phyloP scores from a whole-genome alignment of 1,284 basidiomycete species.

The Cutaneotrichosporon cutaneum region DNA sequence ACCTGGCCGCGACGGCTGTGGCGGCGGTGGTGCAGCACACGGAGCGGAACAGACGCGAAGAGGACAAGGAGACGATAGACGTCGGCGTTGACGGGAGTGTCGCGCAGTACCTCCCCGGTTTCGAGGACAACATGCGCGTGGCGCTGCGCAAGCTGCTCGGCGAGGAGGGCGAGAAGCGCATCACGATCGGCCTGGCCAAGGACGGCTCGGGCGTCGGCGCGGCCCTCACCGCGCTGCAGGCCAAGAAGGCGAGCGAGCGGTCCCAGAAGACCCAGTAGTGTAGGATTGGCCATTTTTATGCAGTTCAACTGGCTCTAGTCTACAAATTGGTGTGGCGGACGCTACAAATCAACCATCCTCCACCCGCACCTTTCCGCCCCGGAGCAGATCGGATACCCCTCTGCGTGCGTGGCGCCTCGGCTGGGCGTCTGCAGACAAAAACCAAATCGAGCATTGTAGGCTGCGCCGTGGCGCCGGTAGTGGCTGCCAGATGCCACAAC shows the following conservation, averaged over 20 bases:
- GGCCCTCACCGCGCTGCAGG: constrained; percentile 53
- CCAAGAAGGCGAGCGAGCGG: constrained; percentile 49
- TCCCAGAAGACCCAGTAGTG: background rate
- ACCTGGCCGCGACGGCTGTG: constrained; percentile 80
- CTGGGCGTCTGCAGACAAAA: too few species aligned
- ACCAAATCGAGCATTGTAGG: too few species aligned
- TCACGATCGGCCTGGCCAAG: constrained; percentile 88
- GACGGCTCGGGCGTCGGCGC: constrained; percentile 93
- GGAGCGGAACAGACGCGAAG: constrained; percentile 58
- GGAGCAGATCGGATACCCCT: too few species aligned
- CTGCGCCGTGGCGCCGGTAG: too few species aligned
- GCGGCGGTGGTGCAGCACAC: constrained; percentile 84
- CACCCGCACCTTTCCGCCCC: too few species aligned
- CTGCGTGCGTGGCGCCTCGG: too few species aligned
- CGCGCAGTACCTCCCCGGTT: constrained; percentile 86
- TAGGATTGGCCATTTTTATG: constrained; percentile 13
- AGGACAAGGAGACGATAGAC: constrained; percentile 59
- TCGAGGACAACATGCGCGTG: constrained; percentile 69
- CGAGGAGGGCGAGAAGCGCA: constrained; percentile 69
- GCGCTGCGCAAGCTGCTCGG: constrained; percentile 77
- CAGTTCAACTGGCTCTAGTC: background rate
- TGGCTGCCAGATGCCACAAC: too few species aligned
- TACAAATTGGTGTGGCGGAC: background rate
- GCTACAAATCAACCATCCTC: too few species aligned
- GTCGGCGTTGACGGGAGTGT: constrained; percentile 91